Conservation (phyloP, 1,284 basidiomycete species). For the Lignosus rhinocerotis region DNA sequence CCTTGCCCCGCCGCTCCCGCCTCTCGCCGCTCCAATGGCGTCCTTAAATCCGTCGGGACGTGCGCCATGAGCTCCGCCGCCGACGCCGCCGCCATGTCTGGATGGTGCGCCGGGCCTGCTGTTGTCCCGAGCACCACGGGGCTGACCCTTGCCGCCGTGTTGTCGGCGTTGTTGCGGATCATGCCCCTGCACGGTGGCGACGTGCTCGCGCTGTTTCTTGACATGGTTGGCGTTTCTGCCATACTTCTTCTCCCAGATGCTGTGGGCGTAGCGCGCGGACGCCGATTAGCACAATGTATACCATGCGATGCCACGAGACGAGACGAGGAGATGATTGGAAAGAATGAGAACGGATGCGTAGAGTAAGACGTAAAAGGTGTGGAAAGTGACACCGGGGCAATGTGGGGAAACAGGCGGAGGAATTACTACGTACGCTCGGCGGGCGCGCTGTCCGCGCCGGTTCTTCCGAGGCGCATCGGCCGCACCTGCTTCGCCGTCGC, state of each 20-base stretch:
- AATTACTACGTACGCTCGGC: constrained; percentile 77
- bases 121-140: neutral
- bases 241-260: constrained; percentile 98
- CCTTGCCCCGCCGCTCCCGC: neutral
- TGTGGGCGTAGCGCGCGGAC: constrained; percentile 34
- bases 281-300: neutral
- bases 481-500: constrained; percentile 64
- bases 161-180: constrained; percentile 17
- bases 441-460: constrained; percentile 86
- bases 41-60: neutral
- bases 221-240: constrained; percentile 91
- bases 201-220: constrained; percentile 54
- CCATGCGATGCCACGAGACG: neutral
- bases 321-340: neutral
- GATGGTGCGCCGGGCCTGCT: neutral
- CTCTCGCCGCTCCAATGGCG: constrained; percentile 4
- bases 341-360: neutral
- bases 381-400: neutral
- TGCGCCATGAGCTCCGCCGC: neutral
- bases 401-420: constrained; percentile 1
- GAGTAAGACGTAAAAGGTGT: constrained; percentile 3
- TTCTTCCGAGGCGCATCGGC: constrained; percentile 75
- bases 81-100: neutral
- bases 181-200: neutral
- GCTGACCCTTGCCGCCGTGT: neutral